Conservation (phyloP, 139 green algal species). For the Gonium pectorale region DNA sequence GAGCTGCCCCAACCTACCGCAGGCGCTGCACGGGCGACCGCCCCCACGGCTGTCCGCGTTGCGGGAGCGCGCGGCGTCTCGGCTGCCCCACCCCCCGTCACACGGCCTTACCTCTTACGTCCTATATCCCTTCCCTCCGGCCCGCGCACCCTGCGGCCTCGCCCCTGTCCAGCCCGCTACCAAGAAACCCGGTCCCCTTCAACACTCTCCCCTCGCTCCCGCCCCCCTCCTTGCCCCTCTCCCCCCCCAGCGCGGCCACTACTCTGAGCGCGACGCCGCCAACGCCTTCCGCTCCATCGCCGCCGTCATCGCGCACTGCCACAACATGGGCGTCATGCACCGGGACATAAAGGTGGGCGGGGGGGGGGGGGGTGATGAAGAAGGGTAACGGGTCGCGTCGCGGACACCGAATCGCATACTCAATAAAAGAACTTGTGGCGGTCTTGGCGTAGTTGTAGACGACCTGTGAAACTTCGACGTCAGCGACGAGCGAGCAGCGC, state of each 20-base stretch:
- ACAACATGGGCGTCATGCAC: conserved; percentile 95
- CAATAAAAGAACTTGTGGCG: no score
- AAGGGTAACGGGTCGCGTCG: not conserved
- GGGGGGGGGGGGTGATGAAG: not conserved
- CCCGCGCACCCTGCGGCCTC: no score
- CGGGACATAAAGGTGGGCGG: conserved; percentile 80
- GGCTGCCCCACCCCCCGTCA: not conserved
- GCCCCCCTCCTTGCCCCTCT: not conserved
- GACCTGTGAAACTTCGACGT: no score
- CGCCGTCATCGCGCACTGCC: conserved; percentile 90
- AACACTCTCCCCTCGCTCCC: not conserved
- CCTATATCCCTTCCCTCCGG: no score
- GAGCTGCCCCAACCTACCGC: not conserved
- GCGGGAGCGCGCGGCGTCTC: not conserved
- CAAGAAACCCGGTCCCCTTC: no score
- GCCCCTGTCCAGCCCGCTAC: no score
- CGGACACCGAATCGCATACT: not conserved
- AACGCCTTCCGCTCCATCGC: conserved; percentile 69
- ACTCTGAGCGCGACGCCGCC: conserved; percentile 67
- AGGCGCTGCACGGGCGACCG: not conserved
- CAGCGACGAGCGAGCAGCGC: no score
- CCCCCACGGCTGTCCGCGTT: not conserved
- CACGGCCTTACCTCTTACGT: no score
- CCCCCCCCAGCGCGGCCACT: conserved; percentile 66
- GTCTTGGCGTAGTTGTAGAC: no score